Base-by-base conservation (phyloP, 352 stramenopile species). In the Labyrinthula sp. region DNA sequence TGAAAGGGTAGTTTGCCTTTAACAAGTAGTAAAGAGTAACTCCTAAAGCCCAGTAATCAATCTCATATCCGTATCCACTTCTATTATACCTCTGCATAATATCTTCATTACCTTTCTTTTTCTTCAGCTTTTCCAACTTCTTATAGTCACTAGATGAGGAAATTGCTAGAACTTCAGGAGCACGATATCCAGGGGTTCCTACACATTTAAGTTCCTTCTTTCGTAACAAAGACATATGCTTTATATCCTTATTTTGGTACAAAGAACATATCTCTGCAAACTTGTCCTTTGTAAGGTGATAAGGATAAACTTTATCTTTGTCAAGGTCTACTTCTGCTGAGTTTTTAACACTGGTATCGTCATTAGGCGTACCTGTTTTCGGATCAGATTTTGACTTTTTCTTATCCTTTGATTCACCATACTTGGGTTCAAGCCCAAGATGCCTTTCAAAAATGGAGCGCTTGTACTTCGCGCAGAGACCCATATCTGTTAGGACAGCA, bases 171-270 rank as follows among this genome's bases (percentile, higher is more conserved):
- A 52, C 18, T 27, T 52, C 43, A 22, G 43, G 43, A 6, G 43
- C 43, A 15, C 43, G 43, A 17, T 38, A 52, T 8, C 43, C 43
- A 34, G 25, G 47, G 6, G 43, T 52, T 8, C 43, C 43, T 15
- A 52, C 43, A 27, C 43, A 52, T 27, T 52, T 52, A 20, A 52
- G 43, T 28, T 52, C 43, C 20, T 52, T 36, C 18, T 31, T 24
- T 36, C 47, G 43, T 31, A 52, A 36, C 7, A 35, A 33, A 2
- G 43, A 18, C 43, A 52, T 52, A n/a, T n/a, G n/a, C n/a, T n/a
- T n/a, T n/a, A n/a, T n/a, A n/a, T n/a, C n/a, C n/a, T n/a, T n/a
- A n/a, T n/a, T n/a, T n/a, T n/a, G n/a, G n/a, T n/a, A n/a, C n/a
- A n/a, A n/a, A n/a, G n/a, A n/a, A n/a, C n/a, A n/a, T n/a, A n/a